Base-by-base conservation (phyloP, 768 basidiomycete species). In the Coprinopsis strossmayeri region DNA sequence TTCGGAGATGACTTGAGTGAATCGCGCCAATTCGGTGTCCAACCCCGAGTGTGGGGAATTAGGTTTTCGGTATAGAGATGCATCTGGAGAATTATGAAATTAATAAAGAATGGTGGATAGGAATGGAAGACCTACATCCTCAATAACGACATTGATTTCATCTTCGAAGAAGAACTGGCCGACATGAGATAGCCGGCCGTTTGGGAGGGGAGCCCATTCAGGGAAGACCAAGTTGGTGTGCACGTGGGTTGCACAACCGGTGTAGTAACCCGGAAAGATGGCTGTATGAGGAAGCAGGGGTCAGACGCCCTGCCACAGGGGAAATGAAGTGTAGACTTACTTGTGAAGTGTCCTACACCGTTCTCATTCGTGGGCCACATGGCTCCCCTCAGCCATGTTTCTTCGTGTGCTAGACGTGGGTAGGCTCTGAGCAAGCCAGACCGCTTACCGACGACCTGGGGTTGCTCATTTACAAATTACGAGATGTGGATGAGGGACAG, bases 121-220 rank as follows among this genome's bases (percentile, higher is more conserved):
- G n/a, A n/a, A n/a, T n/a, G n/a, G n/a, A n/a, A n/a, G n/a, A n/a
- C n/a, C n/a, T 26, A 71, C 71, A 58, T 76, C 71, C 53, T 77
- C 76, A 11, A 79, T 61, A 13, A 70, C 62, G 32, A 69, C 51
- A 50, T 77, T 77, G 38, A 77, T 61, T 1, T 73, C 72, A 50
- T 79, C 77, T 34, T 78, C 75, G 43, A 79, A 79, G 68, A 78
- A 79, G 58, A 74, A 78, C 53, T 79, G 77, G 1, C 77, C 77
- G 13, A 67, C 66, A 55, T 79, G 77, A 1, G 65, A 59, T 2
- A 77, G 65, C 4, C 69, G 64, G 1, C 67, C 66, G 54, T 76
- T 77, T 5, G 65, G 63, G n/a, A 71, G 63, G 1, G 61, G 53
- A 0, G 59, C 61, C 77, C 77, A 79, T 48, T 66, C 68, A 1